Evolutionary conservation across 257 asterid genomes (phyloP), one percentile per base, ranked within the genome.

Genomic region (Osmanthus fragrans): DNA sequence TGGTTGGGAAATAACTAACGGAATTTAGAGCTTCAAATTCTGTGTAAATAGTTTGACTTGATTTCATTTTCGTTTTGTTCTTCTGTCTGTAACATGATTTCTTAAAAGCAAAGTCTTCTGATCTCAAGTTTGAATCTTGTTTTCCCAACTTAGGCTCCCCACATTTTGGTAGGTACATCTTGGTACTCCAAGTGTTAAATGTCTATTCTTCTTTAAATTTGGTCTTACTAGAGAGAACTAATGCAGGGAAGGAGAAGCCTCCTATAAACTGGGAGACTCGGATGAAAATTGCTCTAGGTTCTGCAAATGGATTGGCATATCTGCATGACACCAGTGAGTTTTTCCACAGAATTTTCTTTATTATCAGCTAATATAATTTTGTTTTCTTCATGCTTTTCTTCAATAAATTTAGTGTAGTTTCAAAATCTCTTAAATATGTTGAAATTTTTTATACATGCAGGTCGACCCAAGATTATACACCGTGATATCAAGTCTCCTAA

Each of bases 401-500:
- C 49, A 19, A 39, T 70, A 71, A n/a, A 60, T 75, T 65, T 63
- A 34, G 49, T 65, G 0, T 36, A 29, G 40, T 3, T n/a, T 67
- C 29, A 60, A 47, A 39, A 16, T 70, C 51, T 73, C 66, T 77
- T 36, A 12, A 27, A 76, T 71, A 40, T 36, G 30, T 70, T 63
- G 49, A 77, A 77, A 64, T 77, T 80, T 23, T 39, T 58, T 85
- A 69, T 58, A 70, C 70, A 23, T 81, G 82, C 94, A 93, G 98
- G 97, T 84, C 87, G 84, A 64, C 97, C 98, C 80, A 94, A 87
- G 88, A 87, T 94, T 79, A 94, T 92, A 79, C 96, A 94, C 74
- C 92, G 98, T 47, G 97, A 94, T 84, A 90, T 94, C 88, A 94
- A 94, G 87, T 91, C 98, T 39, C 60, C 97, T 71, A 94, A 92